These are phyloP conservation scores for Boletales sp. DNA, from an alignment of 768 basidiomycete species.

Conservation along the genomic window DNA sequence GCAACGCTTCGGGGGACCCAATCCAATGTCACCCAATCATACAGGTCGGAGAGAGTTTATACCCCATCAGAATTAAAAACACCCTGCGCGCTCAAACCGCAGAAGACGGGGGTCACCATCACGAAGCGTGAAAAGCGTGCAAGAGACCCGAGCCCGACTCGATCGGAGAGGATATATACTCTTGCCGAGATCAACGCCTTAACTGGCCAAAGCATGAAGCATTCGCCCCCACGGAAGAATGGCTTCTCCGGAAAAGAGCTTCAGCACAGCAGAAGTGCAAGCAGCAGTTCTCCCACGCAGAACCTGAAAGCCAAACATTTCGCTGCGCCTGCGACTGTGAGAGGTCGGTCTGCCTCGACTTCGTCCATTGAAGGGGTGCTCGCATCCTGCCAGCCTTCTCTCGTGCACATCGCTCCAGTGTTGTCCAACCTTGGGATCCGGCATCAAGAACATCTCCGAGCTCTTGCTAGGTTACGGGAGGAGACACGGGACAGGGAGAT, in stretches of 20 bases:
- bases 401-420: conserved; percentile 58
- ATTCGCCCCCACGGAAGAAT: conserved; percentile 21
- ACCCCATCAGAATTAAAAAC: conserved; percentile 19
- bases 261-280: conserved; percentile 14
- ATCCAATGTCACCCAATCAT: conserved; percentile 20
- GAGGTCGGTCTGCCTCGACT: conserved; percentile 34
- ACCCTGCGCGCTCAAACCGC: conserved; percentile 12
- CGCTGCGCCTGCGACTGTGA: conserved; percentile 7
- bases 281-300: conserved; percentile 20
- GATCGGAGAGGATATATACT: conserved; percentile 33
- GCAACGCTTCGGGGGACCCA: conserved; percentile 17
- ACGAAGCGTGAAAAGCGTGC: conserved; percentile 18
- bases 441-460: conserved; percentile 57
- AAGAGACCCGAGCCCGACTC: conserved; percentile 25
- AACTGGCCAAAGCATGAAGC: conserved; percentile 23
- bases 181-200: conserved; percentile 32
- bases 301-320: conserved; percentile 9
- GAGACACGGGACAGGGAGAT: conserved; percentile 68
- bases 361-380: conserved; percentile 52
- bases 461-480: conserved; percentile 57
- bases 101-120: conserved; percentile 9
- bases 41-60: conserved; percentile 23
- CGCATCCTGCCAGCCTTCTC: conserved; percentile 59
- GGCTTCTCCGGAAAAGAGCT: conserved; percentile 8
- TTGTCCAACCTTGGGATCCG: conserved; percentile 57